Evolutionary conservation across 768 basidiomycete species (phyloP), one percentile per base, ranked within the genome.

Genomic region (Tylopilus intermedius): DNA sequence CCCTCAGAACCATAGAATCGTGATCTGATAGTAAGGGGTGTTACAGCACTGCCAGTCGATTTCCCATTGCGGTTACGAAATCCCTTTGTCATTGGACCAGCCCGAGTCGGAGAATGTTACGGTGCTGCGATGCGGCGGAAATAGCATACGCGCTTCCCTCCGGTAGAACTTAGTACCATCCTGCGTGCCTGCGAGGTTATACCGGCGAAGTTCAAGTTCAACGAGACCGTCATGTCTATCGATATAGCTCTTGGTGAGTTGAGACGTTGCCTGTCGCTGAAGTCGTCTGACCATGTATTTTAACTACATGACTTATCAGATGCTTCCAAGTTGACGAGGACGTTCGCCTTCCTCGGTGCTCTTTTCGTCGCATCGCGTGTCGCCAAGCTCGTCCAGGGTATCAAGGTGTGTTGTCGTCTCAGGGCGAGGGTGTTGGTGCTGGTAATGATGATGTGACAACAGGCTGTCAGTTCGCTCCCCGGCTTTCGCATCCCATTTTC

Each of bases 401-500:
- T 62, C 26, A 59, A 43, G 51, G 61, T 62, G 45, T 2, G 46
- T 39, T 22, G 21, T n/a, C 0, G 13, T 29, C 22, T 9, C 9
- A 5, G 24, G 9, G 9, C 30, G 30, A 30, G 8, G 7, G 30
- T 10, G 30, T 8, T 3, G 27, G 2, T 9, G n/a, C 18, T 18
- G 42, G 14, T 11, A 54, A 24, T 35, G 26, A 56, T 50, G 21
- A 56, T 50, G 18, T 22, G 24, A 29, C 10, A n/a, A 37, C 48
- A 51, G 53, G 29, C 27, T 22, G 50, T 54, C n/a, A 22, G 29
- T 39, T 54, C 53, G 9, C 62, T 63, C 8, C 53, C 62, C 4
- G 61, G 61, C 6, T 33, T 62, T 27, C 35, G 50, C 37, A 29
- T 58, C 22, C 61, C 58, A 30, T 54, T 61, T 39, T 29, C 56